Base-by-base conservation (phyloP, 139 green algal genomes). In the Diplosphaera chodatii region DNA sequence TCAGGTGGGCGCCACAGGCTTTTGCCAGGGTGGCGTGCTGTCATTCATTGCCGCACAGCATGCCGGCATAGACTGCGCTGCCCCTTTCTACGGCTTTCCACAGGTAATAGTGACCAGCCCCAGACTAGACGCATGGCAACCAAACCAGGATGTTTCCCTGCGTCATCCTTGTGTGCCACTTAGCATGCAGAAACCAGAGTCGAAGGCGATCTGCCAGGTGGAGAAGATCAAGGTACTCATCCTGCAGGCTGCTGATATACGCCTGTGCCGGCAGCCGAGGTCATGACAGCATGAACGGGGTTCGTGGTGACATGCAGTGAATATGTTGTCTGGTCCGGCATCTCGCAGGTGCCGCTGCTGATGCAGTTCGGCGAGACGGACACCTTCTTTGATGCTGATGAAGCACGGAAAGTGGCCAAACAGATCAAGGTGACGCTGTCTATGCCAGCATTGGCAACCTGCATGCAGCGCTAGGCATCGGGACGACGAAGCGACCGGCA, bases 11-110 rank as follows among this genome's bases (percentile, higher is more conserved):
- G 74, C 70, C 31, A 80, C 82, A 23, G 88, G 88, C 18, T 91
- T 91, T 76, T 93, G 85, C 77, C 91, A 90, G 85, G 88, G 88
- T 30, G 88, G 88, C 21, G 82, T 85, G 1, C 75, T 93, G 22
- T 77, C 68, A 1, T 80, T 92, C 40, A 73, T 80, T 0, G 83
- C 83, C 1, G 82, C 83, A 0, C 78, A 91, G 73, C 77, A 90
- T 27, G 76, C 75, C 1, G 74, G 63, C 15, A 34, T 91, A 4
- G 70, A 85, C 4, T 64, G 37, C 27, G 83, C 77, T 0, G 85
- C 63, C 5, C 74, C 82, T 20, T 92, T 89, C 63, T 93, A 93
- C 72, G 88, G 88, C 75, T 86, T 79, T 0, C 84, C 86, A 22
- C 31, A 63, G 48, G 67, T 64, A 0, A n/a, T n/a, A n/a, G n/a